Evolutionary conservation across 371 early-diverging fungal genomes (phyloP).

Genomic region (Thermomucor indicae-seudaticae): DNA sequence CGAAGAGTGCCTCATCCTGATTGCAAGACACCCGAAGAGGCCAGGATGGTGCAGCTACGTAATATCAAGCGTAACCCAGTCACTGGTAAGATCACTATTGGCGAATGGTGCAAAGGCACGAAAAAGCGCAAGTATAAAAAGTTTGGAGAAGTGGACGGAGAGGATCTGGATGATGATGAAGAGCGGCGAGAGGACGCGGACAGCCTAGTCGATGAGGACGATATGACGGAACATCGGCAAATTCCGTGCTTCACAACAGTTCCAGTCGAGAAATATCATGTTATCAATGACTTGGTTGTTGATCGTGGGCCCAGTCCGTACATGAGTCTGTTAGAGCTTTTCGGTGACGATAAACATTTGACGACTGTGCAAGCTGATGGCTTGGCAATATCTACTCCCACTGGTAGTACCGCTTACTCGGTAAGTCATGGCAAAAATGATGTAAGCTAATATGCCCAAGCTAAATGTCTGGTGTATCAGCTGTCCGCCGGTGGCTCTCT

Average conservation of each 20-base stretch:
- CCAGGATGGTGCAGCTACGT: conserved; percentile 23
- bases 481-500: conserved; percentile 92
- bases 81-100: conserved; percentile 44
- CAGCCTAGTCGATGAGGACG: neutral
- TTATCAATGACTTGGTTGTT: conserved; percentile 81
- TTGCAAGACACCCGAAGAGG: conserved; percentile 12
- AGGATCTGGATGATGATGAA: conserved; percentile 18
- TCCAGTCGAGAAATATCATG: conserved; percentile 56
- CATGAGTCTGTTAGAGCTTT: conserved; percentile 86
- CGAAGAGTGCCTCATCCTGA: conserved; percentile 39
- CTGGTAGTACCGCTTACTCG: conserved; percentile 96
- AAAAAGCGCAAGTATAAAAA: conserved; percentile 21
- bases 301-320: conserved; percentile 91
- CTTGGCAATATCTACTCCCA: conserved; percentile 89
- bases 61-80: conserved; percentile 38
- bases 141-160: conserved; percentile 48
- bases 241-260: conserved; percentile 46
- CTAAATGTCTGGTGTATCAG: no score
- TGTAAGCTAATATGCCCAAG: neutral
- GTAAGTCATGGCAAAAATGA: conserved; percentile 34
- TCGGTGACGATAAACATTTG: conserved; percentile 81
- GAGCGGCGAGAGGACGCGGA: neutral
- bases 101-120: conserved; percentile 15
- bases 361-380: conserved; percentile 91
- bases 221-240: conserved; percentile 26